phyloP scores from a whole-genome alignment of 441 rosid genomes.

The Codiaeum variegatum region DNA sequence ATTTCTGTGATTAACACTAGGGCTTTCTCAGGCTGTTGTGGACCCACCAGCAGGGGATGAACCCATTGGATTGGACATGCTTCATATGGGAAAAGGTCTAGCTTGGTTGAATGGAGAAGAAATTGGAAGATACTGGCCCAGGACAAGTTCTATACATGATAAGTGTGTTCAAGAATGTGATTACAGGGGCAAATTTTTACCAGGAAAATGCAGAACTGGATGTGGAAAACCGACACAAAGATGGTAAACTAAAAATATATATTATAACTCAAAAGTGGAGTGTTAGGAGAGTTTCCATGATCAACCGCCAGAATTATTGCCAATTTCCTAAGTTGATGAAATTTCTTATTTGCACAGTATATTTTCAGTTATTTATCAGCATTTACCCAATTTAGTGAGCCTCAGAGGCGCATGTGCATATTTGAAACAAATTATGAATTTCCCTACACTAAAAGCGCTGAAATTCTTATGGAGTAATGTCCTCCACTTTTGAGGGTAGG shows the following conservation, averaged over 20 bases:
- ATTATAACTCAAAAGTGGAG: not conserved
- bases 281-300: not conserved
- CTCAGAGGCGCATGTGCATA: too few species aligned
- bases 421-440: not conserved
- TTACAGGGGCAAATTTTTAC: slow-evolving; percentile 77
- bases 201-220: slow-evolving; percentile 76
- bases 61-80: slow-evolving; percentile 86
- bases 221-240: slow-evolving; percentile 92
- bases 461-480: not conserved
- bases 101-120: slow-evolving; percentile 97
- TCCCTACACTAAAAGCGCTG: not conserved
- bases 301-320: not conserved
- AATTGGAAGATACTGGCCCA: slow-evolving; percentile 91
- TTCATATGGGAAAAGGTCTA: slow-evolving; percentile 90
- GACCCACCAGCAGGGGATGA: slow-evolving; percentile 80
- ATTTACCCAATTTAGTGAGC: not conserved
- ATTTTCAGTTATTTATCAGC: not conserved
- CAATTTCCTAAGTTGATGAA: not conserved
- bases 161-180: slow-evolving; percentile 66
- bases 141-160: slow-evolving; percentile 40
- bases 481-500: not conserved
- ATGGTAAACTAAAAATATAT: slow-evolving; percentile 48
- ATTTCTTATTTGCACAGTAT: not conserved
- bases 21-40: slow-evolving; percentile 51
- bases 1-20: slow-evolving; percentile 2